These are phyloP conservation scores for Ceratobasidium sp. DNA, from an alignment of 1,284 basidiomycete genomes.

Conservation along the genomic window DNA sequence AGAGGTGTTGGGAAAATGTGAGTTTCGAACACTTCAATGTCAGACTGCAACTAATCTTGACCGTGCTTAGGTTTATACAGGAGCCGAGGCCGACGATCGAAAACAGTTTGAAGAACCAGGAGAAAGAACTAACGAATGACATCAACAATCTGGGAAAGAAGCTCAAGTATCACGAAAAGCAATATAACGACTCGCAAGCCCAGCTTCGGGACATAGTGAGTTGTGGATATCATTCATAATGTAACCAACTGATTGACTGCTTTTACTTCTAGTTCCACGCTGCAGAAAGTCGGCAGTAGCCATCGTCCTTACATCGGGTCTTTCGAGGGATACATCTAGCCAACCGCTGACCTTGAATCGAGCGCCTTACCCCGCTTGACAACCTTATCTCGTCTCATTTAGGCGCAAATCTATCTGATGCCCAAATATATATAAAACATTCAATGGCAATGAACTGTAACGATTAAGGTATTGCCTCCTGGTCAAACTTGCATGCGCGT, in stretches of 20 bases:
- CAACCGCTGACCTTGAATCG: no score
- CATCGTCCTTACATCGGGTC: no score
- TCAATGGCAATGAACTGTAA: no score
- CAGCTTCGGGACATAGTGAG: slow-evolving; percentile 89
- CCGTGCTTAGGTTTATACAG: slow-evolving; percentile 79
- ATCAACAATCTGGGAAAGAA: slow-evolving; percentile 83
- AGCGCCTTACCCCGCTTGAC: no score
- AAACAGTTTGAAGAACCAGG: slow-evolving; percentile 73
- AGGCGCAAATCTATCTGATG: background rate
- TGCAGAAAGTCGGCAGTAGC: slow-evolving; percentile 14
- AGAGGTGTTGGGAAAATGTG: slow-evolving; percentile 94
- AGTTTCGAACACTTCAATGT: slow-evolving; percentile 49
- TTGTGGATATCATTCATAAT: slow-evolving; percentile 21
- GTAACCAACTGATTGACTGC: background rate
- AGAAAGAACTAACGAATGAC: slow-evolving; percentile 84
- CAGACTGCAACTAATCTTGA: background rate
- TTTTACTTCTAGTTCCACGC: slow-evolving; percentile 20
- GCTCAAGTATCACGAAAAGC: slow-evolving; percentile 89
- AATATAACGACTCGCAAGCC: slow-evolving; percentile 86
- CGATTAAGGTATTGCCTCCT: no score
- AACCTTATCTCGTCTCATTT: background rate
- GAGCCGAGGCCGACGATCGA: slow-evolving; percentile 85
- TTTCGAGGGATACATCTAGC: no score
- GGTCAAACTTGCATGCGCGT: no score
- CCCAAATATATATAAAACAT: no score